These are phyloP conservation scores for Pythium phragmitis DNA, from an alignment of 352 stramenopile species.

Conservation along the genomic window DNA sequence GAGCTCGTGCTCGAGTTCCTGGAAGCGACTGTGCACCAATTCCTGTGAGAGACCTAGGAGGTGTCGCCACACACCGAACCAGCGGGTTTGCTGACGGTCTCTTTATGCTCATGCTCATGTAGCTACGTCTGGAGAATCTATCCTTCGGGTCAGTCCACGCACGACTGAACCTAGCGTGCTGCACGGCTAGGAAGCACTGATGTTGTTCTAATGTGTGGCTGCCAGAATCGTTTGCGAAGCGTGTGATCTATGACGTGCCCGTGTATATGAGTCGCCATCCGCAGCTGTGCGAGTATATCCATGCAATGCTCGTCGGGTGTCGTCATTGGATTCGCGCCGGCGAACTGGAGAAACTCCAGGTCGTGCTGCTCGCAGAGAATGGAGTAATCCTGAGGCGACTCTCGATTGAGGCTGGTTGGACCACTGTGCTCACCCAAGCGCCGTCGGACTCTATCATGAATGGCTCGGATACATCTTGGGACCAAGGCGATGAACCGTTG, in stretches of 20 bases:
- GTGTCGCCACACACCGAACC: not conserved
- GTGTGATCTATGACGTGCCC: slow-evolving; percentile 73
- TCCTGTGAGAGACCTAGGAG: slow-evolving; percentile 46
- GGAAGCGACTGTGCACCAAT: slow-evolving; percentile 71
- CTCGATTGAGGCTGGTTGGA: slow-evolving; percentile 54
- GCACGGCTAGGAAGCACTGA: not conserved
- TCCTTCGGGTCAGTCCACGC: slow-evolving; percentile 9
- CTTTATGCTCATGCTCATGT: not conserved
- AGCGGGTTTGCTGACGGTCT: not conserved
- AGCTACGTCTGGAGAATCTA: slow-evolving; percentile 32
- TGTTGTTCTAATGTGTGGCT: not conserved
- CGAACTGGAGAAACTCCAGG: slow-evolving; percentile 66
- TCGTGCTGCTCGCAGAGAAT: slow-evolving; percentile 54
- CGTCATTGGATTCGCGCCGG: slow-evolving; percentile 52
- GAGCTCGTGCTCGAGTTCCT: slow-evolving; percentile 76
- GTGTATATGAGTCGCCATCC: slow-evolving; percentile 78
- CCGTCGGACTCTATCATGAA: not conserved
- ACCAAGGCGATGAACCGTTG: slow-evolving; percentile 31
- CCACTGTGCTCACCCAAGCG: slow-evolving; percentile 1
- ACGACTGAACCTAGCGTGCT: not conserved
- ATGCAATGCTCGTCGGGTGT: slow-evolving; percentile 68
- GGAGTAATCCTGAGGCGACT: slow-evolving; percentile 47
- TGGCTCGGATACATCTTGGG: slow-evolving; percentile 3
- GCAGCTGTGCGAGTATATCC: slow-evolving; percentile 73
- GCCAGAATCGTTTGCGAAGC: slow-evolving; percentile 60